Evolutionary conservation across 257 asterid genomes (phyloP), one percentile per base, ranked within the genome.

Genomic region (Solanum paucissectum): DNA sequence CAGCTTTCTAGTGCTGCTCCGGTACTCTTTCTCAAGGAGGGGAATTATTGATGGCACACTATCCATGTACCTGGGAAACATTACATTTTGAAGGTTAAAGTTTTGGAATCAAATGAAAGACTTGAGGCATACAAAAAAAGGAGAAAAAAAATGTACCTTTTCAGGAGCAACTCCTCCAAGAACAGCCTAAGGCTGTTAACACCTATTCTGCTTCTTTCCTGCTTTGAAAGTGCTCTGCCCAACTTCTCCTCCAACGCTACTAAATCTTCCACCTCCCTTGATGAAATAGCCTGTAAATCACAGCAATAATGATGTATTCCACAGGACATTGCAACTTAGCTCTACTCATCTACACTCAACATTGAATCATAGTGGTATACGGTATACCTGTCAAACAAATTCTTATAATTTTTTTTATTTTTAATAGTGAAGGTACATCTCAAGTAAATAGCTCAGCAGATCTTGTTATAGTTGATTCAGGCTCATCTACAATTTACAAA

Each of bases 1-100:
- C 55, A 96, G 95, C 93, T 96, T 96, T 92, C 95, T 94, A 76
- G 95, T 93, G 77, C 95, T 88, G 89, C 94, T 92, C 87, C 99
- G 96, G 49, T 92, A 49, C 91, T 96, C 98, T 92, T 94, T 95
- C 89, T 96, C 99, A 71, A 96, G 98, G 90, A 96, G 99, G 44
- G 98, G 98, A 90, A 96, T 93, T 90, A 96, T 94, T 90, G 94
- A 88, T 77, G 99, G 99, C 64, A 96, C 98, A 64, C 96, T 94
- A 87, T 96, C 96, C 98, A 95, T 92, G 87, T 96, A 96, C 98
- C 99, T 96, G 85, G 66, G 29, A 73, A 79, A 9, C 40, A 89
- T 86, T 68, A 86, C 88, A 87, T 66, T 88, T 90, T 83, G 40
- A 27, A 81, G 18, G 68, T 87, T 82, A 89, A 88, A 83, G 91